Evolutionary conservation across 371 early-diverging fungal genomes (phyloP), one percentile per base, ranked within the genome.

Genomic region (Umbelopsis sp.): DNA sequence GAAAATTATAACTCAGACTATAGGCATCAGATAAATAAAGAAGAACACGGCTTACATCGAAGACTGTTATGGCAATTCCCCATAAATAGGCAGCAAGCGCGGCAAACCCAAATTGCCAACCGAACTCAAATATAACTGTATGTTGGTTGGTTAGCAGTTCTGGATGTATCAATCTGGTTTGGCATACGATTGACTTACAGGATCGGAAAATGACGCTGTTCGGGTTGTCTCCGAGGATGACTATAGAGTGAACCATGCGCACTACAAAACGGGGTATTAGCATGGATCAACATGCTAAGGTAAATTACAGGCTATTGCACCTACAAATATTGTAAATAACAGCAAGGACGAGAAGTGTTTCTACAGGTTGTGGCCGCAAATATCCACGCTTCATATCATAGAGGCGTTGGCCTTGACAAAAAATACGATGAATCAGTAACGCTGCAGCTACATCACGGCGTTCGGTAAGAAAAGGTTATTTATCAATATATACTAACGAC

Each of bases 31-130:
- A 48, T 48, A 20, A 5, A 16, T 32, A 0, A 44, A 20, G 29
- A 14, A 38, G 37, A 37, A 22, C 22, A 22, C 32, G 48, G 62
- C 73, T 50, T 78, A 79, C 81, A 72, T 74, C 73, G 11, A 71
- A 71, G 4, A 81, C 75, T 1, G 77, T 79, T 35, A 77, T 79
- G 2, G 77, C 77, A 66, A 81, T 77, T 25, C 81, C 81, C 75
- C 77, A 81, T 0, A 81, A 68, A 53, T 81, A 81, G 32, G 77
- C 72, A 7, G 77, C 44, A 29, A 81, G 73, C 0, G 77, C 76
- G 25, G 69, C 70, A 9, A 78, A 29, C 41, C 79, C 79, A 66
- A 77, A 75, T 66, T 78, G 78, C 81, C 81, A 81, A 25, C 79
- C 77, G 20, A 81, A 48, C 32, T 78, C 79, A 46, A 77, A 77